A percentile compares a stretch with the other conserved stretches of the same genome.
Conservation (phyloP, 129 eudicot species). For the Chrysanthemum lavandulifolium region DNA sequence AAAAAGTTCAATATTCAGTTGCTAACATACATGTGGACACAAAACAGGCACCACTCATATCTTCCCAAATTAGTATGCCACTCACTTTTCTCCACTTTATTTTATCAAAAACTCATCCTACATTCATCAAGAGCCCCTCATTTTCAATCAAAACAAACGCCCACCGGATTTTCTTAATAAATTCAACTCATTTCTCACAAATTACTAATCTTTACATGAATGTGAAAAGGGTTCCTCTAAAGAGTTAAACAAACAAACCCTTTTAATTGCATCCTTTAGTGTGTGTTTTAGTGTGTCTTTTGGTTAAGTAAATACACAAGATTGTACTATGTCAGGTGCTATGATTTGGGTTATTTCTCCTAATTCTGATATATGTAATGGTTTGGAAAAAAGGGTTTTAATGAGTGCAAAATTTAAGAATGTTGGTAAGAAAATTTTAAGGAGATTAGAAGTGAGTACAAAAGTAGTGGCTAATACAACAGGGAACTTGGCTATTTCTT, state of each 20-base stretch:
- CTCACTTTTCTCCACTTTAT: slow-evolving; percentile 9
- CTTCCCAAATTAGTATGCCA: slow-evolving; percentile 21
- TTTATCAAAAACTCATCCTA: not conserved
- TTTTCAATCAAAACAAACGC: slow-evolving; percentile 13
- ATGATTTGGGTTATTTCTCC: slow-evolving; percentile 71
- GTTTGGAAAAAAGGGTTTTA: slow-evolving; percentile 35
- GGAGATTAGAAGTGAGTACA: slow-evolving; percentile 38
- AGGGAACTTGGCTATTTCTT: slow-evolving; percentile 64
- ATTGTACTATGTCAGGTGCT: slow-evolving; percentile 66
- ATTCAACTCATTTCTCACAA: not conserved
- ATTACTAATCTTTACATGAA: slow-evolving; percentile 19
- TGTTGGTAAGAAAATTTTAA: slow-evolving; percentile 36
- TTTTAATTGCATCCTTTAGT: not conserved
- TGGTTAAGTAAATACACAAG: not conserved
- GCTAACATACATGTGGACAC: slow-evolving; percentile 33
- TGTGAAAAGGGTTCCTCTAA: slow-evolving; percentile 32
- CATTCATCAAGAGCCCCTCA: slow-evolving; percentile 11
- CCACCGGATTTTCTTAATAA: slow-evolving; percentile 12
- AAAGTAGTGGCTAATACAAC: slow-evolving; percentile 73
- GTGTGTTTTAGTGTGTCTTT: slow-evolving; percentile 17
- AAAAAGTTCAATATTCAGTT: too few relatives aligned
- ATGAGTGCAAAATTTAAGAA: slow-evolving; percentile 35
- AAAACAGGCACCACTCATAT: slow-evolving; percentile 41
- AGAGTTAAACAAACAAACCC: slow-evolving; percentile 11
- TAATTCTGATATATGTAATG: slow-evolving; percentile 51